A percentile compares a stretch with the other conserved stretches of the same genome.
Conservation (phyloP, 2,329 filamentous ascomycete genomes). For the Colletotrichum gigasporum region DNA sequence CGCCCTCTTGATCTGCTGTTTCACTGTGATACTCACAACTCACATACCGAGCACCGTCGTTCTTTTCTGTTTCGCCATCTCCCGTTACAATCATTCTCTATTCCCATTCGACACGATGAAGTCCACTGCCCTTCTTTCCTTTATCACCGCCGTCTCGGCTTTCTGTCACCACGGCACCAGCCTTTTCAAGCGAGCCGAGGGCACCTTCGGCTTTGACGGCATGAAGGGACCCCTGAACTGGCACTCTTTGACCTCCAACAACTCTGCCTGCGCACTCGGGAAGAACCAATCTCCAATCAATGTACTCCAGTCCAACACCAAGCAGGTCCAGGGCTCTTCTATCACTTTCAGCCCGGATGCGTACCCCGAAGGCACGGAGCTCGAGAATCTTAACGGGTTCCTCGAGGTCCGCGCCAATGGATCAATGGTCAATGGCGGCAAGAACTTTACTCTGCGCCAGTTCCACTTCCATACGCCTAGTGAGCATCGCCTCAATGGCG, state of each 20-base stretch:
- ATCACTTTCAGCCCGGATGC: conserved; percentile 48
- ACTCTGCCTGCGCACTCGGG: conserved; percentile 58
- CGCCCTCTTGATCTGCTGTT: not conserved
- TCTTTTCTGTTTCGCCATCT: not conserved
- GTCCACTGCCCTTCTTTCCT: conserved; percentile 30
- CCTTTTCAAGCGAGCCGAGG: conserved; percentile 36
- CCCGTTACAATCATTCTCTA: not conserved
- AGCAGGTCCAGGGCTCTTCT: conserved; percentile 38
- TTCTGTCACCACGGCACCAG: conserved; percentile 47
- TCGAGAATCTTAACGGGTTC: conserved; percentile 62
- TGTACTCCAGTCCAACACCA: conserved; percentile 43
- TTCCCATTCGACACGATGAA: conserved; percentile 34
- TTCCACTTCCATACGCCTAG: conserved; percentile 71
- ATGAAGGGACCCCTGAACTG: conserved; percentile 61
- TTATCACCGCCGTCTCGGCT: conserved; percentile 36
- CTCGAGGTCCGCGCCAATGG: conserved; percentile 60
- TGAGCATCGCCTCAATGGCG: conserved; percentile 62
- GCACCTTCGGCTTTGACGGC: conserved; percentile 52
- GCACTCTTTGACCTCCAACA: conserved; percentile 55
- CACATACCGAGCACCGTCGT: conserved; percentile 4
- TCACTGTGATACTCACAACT: not conserved
- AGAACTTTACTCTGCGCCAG: conserved; percentile 56
- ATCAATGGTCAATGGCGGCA: conserved; percentile 50
- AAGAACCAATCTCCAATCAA: conserved; percentile 66
- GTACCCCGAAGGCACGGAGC: conserved; percentile 46